These are phyloP conservation scores for Xylogone sp. DNA, from an alignment of 2,329 filamentous ascomycete species.

Conservation along the genomic window DNA sequence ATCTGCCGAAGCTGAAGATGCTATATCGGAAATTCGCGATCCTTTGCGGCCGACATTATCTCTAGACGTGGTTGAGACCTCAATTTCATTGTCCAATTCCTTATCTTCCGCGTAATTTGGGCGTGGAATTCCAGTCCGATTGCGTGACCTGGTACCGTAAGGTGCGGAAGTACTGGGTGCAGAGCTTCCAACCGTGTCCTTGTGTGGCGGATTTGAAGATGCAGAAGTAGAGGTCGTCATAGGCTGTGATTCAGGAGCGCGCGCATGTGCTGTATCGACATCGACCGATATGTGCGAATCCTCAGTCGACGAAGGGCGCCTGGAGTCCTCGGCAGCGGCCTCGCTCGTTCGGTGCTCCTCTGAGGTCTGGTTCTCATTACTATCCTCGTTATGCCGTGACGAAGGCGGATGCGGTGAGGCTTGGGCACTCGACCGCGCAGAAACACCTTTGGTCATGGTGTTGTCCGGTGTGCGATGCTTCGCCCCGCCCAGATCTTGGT, in stretches of 20 bases:
- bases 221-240: conserved; percentile 45
- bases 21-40: conserved; percentile 34
- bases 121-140: conserved; percentile 73
- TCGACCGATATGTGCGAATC: conserved; percentile 11
- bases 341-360: conserved; percentile 11
- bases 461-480: background rate
- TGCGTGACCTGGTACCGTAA: conserved; percentile 93
- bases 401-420: conserved; percentile 12
- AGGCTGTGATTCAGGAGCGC: conserved; percentile 33
- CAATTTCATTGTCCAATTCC: conserved; percentile 88
- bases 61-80: conserved; percentile 56
- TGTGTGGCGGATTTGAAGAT: conserved; percentile 42
- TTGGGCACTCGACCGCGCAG: conserved; percentile 21
- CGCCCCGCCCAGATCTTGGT: background rate
- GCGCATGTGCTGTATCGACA: conserved; percentile 9
- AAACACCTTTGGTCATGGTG: conserved; percentile 25
- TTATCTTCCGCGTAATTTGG: conserved; percentile 94
- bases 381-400: conserved; percentile 14
- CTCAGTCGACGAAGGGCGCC: conserved; percentile 3
- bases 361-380: conserved; percentile 7
- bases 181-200: conserved; percentile 35
- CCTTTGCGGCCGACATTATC: conserved; percentile 56
- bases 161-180: conserved; percentile 37
- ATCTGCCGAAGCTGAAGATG: conserved; percentile 9
- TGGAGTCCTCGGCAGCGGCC: conserved; percentile 5